Conservation (phyloP, 2,329 filamentous ascomycete genomes). For the Zymoseptoria pseudotritici region DNA sequence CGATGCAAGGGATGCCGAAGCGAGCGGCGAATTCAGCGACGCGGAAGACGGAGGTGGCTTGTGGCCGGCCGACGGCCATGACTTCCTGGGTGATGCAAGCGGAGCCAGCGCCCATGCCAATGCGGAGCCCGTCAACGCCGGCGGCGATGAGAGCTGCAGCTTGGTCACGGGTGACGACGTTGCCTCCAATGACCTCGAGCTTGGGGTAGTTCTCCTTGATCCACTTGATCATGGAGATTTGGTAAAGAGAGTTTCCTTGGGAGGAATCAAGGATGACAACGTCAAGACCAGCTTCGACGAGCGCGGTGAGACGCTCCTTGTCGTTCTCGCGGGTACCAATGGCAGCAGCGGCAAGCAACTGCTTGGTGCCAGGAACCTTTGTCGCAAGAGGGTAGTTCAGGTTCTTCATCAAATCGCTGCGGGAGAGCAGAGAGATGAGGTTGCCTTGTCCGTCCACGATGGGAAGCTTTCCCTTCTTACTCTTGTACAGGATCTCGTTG, state of each 20-base stretch:
- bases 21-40: constrained; percentile 82
- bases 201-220: constrained; percentile 79
- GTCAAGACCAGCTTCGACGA: constrained; percentile 91
- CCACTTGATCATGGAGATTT: constrained; percentile 97
- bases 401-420: constrained; percentile 98
- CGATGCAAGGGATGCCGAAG: constrained; percentile 96
- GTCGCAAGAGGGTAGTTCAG: constrained; percentile 93
- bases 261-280: constrained; percentile 93
- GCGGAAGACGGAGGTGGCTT: constrained; percentile 86
- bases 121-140: constrained; percentile 91
- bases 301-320: constrained; percentile 73
- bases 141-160: constrained; percentile 86
- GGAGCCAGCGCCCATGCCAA: constrained; percentile 97
- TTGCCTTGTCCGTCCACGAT: constrained; percentile 44
- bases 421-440: constrained; percentile 74
- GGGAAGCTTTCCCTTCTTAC: constrained; percentile 75
- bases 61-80: constrained; percentile 95
- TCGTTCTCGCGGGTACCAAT: constrained; percentile 94
- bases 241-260: constrained; percentile 97
- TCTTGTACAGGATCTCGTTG: constrained; percentile 86
- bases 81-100: constrained; percentile 99
- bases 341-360: constrained; percentile 89
- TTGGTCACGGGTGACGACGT: constrained; percentile 96
- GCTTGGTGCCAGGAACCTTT: constrained; percentile 94
- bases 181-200: constrained; percentile 94